Conservation (phyloP, 257 asterid genomes). For the Avicennia marina region DNA sequence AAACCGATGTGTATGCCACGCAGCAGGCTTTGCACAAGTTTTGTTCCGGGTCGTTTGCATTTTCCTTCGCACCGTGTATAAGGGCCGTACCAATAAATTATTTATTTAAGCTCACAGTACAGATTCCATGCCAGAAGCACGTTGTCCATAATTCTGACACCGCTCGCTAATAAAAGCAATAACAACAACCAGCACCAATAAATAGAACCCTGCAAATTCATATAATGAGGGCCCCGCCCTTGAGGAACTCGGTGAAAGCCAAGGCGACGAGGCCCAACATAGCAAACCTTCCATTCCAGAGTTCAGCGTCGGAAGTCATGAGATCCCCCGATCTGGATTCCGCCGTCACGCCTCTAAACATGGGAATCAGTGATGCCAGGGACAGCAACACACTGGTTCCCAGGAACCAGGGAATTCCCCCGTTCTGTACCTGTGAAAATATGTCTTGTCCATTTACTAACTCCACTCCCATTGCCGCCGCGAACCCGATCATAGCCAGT, state of each 20-base stretch:
- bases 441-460: constrained; percentile 54
- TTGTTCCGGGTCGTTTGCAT: too few relatives aligned
- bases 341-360: constrained; percentile 48
- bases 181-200: too few relatives aligned
- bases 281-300: constrained; percentile 80
- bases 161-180: too few relatives aligned
- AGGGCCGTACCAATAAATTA: too few relatives aligned
- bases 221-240: constrained; percentile 40
- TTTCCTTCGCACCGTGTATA: too few relatives aligned
- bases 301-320: constrained; percentile 64
- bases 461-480: constrained; percentile 68
- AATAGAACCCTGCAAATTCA: too few relatives aligned
- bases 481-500: constrained; percentile 79
- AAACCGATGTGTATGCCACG: too few relatives aligned
- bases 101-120: too few relatives aligned
- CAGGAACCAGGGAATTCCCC: constrained; percentile 56
- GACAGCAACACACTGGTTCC: constrained; percentile 47
- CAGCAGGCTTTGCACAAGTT: too few relatives aligned
- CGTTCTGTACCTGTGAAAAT: constrained; percentile 46
- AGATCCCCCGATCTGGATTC: constrained; percentile 42
- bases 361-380: constrained; percentile 59
- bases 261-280: constrained; percentile 79
- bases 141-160: too few relatives aligned
- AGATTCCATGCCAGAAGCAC: too few relatives aligned
- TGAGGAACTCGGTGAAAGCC: constrained; percentile 74